A percentile compares a stretch with the other conserved stretches of the same genome.
Conservation (phyloP, 495 filamentous ascomycete species). For the Polyplosphaeria fusca region DNA sequence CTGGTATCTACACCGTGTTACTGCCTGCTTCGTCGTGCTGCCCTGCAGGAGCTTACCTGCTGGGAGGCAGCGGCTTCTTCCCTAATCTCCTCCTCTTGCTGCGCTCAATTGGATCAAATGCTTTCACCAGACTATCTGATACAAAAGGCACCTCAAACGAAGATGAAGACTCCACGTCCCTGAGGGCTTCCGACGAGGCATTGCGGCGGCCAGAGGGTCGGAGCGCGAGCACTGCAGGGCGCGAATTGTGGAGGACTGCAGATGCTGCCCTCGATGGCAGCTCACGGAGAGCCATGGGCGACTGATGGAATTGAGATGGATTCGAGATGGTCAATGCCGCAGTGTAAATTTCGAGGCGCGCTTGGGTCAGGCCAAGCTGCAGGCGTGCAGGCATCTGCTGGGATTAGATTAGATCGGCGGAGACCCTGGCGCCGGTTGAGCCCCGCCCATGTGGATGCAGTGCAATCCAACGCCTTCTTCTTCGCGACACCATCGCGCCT, state of each 20-base stretch:
- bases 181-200: slow-evolving; percentile 31
- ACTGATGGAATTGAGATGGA: no score
- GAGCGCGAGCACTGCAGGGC: slow-evolving; percentile 7
- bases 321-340: no score
- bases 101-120: slow-evolving; percentile 58
- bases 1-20: slow-evolving; percentile 64
- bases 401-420: no score
- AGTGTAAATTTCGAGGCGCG: no score
- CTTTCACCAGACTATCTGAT: slow-evolving; percentile 41
- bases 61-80: slow-evolving; percentile 59
- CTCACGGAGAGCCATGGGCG: slow-evolving; percentile 32
- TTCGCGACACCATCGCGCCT: no score
- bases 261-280: slow-evolving; percentile 18
- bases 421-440: no score
- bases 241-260: slow-evolving; percentile 8
- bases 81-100: slow-evolving; percentile 44
- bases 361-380: no score
- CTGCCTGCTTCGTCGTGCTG: not conserved
- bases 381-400: no score
- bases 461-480: no score
- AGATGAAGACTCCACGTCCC: slow-evolving; percentile 38
- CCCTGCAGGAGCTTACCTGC: slow-evolving; percentile 53
- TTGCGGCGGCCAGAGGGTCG: slow-evolving; percentile 26
- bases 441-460: no score
- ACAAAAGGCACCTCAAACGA: slow-evolving; percentile 42